Evolutionary conservation across 1,139 yeast species (phyloP), one percentile per base, ranked within the genome.

Genomic region (Geotrichum cucujoidarum): DNA sequence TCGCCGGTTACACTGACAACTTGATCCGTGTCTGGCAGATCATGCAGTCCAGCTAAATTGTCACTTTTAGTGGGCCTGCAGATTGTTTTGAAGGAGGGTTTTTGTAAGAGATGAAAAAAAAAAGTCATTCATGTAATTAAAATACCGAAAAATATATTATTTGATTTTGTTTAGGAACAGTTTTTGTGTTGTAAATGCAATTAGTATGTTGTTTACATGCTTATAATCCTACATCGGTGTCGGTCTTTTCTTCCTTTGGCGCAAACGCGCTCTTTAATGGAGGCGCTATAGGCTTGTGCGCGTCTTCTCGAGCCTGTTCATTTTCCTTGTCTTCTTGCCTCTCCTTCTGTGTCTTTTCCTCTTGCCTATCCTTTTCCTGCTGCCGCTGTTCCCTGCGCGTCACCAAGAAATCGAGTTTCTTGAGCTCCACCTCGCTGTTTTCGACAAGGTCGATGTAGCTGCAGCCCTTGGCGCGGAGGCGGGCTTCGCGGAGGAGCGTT

Each of bases 1-100:
- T 89, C 73, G 96, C 97, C 67, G 99, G 99, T 82, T 92, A 92
- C 96, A 90, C 97, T 70, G 99, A 92, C 78, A 88, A 88, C 81
- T 81, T 85, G 71, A 90, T 92, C 82, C 92, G 98, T 81, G 98
- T 90, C 77, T 92, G 97, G 97, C 97, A 92, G 83, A 96, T 92
- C 68, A 90, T 90, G 97, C 89, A 95, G 78, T 81, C 95, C 69
- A 72, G 73, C 71, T 76, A 75, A 68, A 16, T 38, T 49, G 24
- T 37, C 37, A n/a, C n/a, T n/a, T n/a, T n/a, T n/a, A n/a, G n/a
- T n/a, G n/a, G n/a, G n/a, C n/a, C n/a, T n/a, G n/a, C n/a, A n/a
- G n/a, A n/a, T n/a, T n/a, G n/a, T n/a, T n/a, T n/a, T n/a, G n/a
- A n/a, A n/a, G n/a, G n/a, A n/a, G n/a, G n/a, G n/a, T n/a, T n/a